Percentiles rank a stretch among this genome's conserved stretches.
Conservation (phyloP, 1,139 yeast genomes). For the Ogataea hybrid region DNA sequence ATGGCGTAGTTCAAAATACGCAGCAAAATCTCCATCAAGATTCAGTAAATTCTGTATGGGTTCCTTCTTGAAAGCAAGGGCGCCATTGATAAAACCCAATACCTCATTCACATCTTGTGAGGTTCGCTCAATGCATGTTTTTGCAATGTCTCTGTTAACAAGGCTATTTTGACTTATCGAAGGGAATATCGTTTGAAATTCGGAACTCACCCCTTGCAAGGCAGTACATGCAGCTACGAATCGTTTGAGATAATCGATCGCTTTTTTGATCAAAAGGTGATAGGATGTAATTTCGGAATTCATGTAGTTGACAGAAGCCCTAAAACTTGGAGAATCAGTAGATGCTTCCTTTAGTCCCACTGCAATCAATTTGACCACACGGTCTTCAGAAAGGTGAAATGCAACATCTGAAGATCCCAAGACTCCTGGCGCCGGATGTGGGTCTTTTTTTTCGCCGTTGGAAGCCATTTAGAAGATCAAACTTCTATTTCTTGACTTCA, state of each 20-base stretch:
- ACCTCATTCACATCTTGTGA: conserved; percentile 52
- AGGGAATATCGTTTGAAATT: conserved; percentile 16
- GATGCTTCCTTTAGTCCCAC: conserved; percentile 90
- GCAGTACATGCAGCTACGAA: conserved; percentile 38
- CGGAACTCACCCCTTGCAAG: conserved; percentile 15
- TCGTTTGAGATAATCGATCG: conserved; percentile 51
- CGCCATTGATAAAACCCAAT: conserved; percentile 48
- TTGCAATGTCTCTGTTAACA: conserved; percentile 37
- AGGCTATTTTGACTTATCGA: conserved; percentile 17
- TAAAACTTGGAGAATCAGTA: conserved; percentile 84
- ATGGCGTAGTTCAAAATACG: conserved; percentile 52
- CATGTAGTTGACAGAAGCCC: conserved; percentile 72
- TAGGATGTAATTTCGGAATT: conserved; percentile 66
- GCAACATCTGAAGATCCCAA: background rate
- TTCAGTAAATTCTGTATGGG: conserved; percentile 41
- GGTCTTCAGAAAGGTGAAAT: conserved; percentile 12
- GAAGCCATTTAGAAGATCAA: background rate
- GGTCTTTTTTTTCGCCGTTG: background rate
- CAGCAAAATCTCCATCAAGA: conserved; percentile 45
- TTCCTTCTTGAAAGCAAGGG: conserved; percentile 43
- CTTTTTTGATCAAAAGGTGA: conserved; percentile 68
- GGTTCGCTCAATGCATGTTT: conserved; percentile 68
- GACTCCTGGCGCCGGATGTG: background rate
- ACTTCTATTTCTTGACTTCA: no score
- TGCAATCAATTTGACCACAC: conserved; percentile 58